Evolutionary conservation across 2,329 filamentous ascomycete genomes (phyloP), one percentile per base, ranked within the genome.

Genomic region (Knufia fluminis): DNA sequence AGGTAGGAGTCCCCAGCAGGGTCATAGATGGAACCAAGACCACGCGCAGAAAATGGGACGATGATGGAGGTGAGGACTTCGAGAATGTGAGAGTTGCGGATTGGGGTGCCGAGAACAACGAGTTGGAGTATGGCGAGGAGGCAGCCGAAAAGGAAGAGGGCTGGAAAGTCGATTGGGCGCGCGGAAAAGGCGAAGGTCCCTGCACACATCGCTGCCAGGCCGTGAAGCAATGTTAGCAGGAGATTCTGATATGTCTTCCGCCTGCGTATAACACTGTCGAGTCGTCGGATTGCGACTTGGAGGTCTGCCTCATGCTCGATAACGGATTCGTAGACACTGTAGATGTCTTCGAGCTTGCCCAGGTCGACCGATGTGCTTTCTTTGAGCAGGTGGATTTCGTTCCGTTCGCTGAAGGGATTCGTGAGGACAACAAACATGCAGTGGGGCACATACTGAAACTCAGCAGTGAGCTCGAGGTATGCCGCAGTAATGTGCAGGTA

Each of bases 161-260:
- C 75, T 0, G 86, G 86, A 50, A 92, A 69, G 61, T 94, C 87
- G 59, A 90, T 83, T 39, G 82, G 78, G 3, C 86, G 77, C 2
- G 83, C 85, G 49, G 81, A 72, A 60, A 92, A 94, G 3, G 85
- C 86, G 60, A 92, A 92, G 0, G 86, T 86, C 0, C 84, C 86
- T 1, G 92, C 86, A 8, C 74, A 78, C 0, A 80, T 82, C 12
- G 84, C 87, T 1, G 87, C 86, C 4, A 88, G 67, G 0, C 88
- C 87, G 57, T 87, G 90, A 33, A 88, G 68, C 1, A 81, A 64
- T 0, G 92, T 79, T 8, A 76, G 63, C 10, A 72, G 58, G 66
- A 71, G 72, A 1, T 67, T 65, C 43, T 68, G 67, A 55, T 72
- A 83, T 58, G 81, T 81, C 49, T 73, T 69, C 44, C 72, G 72